Conservation (phyloP, 495 filamentous ascomycete genomes). For the Aspergillus bertholletiae region DNA sequence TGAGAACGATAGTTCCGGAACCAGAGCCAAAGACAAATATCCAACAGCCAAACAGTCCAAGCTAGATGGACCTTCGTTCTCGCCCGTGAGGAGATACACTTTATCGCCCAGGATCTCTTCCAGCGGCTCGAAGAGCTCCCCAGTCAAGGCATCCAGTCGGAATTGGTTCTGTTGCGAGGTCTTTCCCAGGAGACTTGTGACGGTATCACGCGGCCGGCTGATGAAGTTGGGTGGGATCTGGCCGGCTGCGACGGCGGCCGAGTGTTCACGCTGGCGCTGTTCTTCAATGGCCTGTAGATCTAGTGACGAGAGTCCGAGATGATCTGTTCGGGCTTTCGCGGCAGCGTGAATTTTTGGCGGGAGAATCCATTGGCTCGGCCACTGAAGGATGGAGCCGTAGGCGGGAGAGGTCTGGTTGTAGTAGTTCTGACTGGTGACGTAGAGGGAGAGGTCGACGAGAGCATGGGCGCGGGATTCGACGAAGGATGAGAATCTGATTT, state of each 20-base stretch:
- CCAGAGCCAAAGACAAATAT: slow-evolving; percentile 70
- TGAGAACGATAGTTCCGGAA: slow-evolving; percentile 64
- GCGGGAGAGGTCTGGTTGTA: slow-evolving; percentile 65
- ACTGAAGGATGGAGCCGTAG: slow-evolving; percentile 70
- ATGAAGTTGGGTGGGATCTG: slow-evolving; percentile 44
- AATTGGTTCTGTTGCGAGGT: slow-evolving; percentile 52
- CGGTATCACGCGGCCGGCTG: slow-evolving; percentile 35
- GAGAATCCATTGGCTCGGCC: slow-evolving; percentile 78
- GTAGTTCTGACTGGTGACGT: slow-evolving; percentile 86
- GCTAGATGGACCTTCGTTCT: slow-evolving; percentile 46
- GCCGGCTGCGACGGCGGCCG: slow-evolving; percentile 37
- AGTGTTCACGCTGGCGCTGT: slow-evolving; percentile 40
- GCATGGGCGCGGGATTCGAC: slow-evolving; percentile 59
- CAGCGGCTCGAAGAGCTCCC: slow-evolving; percentile 66
- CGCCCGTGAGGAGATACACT: slow-evolving; percentile 47
- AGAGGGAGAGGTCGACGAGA: slow-evolving; percentile 78
- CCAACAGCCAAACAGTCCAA: slow-evolving; percentile 77
- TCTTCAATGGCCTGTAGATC: slow-evolving; percentile 55
- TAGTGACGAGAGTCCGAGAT: slow-evolving; percentile 66
- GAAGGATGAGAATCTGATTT: slow-evolving; percentile 54
- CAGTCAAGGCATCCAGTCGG: slow-evolving; percentile 63
- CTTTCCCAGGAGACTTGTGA: slow-evolving; percentile 36
- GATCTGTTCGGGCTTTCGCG: slow-evolving; percentile 66
- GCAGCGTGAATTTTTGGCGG: slow-evolving; percentile 62
- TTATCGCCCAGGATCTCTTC: slow-evolving; percentile 58